phyloP scores from a whole-genome alignment of 1,284 basidiomycete species.

The Cutaneotrichosporon arboriforme region DNA sequence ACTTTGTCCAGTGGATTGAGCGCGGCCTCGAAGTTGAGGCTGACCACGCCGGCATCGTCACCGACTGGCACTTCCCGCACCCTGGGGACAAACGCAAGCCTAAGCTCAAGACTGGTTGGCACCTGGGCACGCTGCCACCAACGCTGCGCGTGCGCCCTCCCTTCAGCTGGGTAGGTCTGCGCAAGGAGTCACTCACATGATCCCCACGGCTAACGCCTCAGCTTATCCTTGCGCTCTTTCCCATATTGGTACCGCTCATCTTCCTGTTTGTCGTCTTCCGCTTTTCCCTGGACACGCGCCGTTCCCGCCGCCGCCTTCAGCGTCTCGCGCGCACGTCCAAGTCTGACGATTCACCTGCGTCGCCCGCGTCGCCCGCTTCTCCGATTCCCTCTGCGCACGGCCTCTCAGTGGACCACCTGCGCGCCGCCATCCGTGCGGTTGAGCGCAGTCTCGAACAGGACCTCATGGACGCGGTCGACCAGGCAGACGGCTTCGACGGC shows the following conservation, averaged over 20 bases:
- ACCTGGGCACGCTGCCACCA: conserved; percentile 55
- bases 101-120: conserved; percentile 10
- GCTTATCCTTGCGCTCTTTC: conserved; percentile 63
- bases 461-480: conserved; percentile 25
- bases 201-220: neutral
- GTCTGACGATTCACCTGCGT: neutral
- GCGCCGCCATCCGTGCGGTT: conserved; percentile 30
- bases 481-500: conserved; percentile 1
- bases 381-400: conserved; percentile 3
- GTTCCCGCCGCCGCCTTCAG: conserved; percentile 31
- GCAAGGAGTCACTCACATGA: neutral
- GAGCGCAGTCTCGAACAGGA: conserved; percentile 36
- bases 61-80: conserved; percentile 4
- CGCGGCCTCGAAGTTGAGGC: conserved; percentile 62
- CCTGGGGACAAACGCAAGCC: conserved; percentile 12
- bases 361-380: neutral
- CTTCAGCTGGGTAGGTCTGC: conserved; percentile 59
- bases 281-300: conserved; percentile 30
- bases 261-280: conserved; percentile 45
- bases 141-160: conserved; percentile 63
- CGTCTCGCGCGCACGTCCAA: conserved; percentile 19
- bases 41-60: conserved; percentile 26
- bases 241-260: conserved; percentile 50
- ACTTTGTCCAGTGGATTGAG: conserved; percentile 57
- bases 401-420: conserved; percentile 29